Evolutionary conservation across 176 grass and related monocot genomes (phyloP).

Genomic region (Oryza meyeriana): DNA sequence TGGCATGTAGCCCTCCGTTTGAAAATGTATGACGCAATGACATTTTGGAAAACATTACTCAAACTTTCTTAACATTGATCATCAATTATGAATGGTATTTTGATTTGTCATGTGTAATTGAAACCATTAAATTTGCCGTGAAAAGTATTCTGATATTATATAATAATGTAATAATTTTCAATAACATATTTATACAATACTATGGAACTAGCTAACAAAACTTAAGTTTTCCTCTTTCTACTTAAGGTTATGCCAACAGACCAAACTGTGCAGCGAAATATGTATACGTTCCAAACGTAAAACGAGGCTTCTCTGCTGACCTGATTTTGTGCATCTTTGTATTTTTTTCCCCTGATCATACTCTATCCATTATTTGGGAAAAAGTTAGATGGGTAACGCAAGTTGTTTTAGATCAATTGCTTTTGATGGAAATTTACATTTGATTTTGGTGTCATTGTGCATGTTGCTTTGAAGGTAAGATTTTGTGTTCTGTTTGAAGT

Average conservation of each 20-base stretch:
- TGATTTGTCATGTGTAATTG: not conserved
- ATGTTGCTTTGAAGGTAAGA: not conserved
- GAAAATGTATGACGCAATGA: not conserved
- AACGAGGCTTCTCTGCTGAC: not conserved
- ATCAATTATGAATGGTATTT: not conserved
- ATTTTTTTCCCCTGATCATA: not conserved
- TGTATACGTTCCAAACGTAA: not conserved
- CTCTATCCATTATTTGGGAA: not conserved
- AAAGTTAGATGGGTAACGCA: not conserved
- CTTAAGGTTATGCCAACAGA: not conserved
- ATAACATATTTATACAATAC: not conserved
- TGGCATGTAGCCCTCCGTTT: not conserved
- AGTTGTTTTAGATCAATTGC: not conserved
- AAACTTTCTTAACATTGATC: not conserved
- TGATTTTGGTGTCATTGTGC: not conserved
- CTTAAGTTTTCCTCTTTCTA: not conserved
- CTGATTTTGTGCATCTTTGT: not conserved
- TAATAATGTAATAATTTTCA: not conserved
- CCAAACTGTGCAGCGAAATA: not conserved
- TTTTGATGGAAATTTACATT: not conserved
- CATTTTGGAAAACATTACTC: not conserved
- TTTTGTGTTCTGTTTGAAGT: not conserved
- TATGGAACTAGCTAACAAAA: not conserved
- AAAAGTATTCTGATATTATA: not conserved
- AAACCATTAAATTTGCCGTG: not conserved